Conservation (phyloP, 2,329 filamentous ascomycete species). For the Blastomyces silverae region DNA sequence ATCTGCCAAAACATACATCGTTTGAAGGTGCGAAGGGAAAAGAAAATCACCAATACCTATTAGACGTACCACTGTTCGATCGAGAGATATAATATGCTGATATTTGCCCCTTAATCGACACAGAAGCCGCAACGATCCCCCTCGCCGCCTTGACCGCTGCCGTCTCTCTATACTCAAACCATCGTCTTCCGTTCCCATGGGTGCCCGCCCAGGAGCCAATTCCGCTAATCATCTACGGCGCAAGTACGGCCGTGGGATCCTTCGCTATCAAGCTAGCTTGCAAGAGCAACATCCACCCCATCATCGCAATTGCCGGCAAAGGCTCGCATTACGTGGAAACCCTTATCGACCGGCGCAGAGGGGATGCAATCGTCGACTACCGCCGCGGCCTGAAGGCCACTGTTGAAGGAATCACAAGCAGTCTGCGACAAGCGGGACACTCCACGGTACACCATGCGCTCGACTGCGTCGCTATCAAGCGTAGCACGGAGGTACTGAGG, state of each 20-base stretch:
- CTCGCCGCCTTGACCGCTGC: slow-evolving; percentile 51
- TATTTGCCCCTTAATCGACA: background rate
- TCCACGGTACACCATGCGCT: slow-evolving; percentile 40
- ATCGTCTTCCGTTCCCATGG: slow-evolving; percentile 48
- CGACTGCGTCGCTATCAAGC: slow-evolving; percentile 53
- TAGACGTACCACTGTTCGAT: background rate
- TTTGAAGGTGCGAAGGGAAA: slow-evolving; percentile 44
- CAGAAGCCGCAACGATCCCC: slow-evolving; percentile 52
- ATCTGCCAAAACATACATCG: slow-evolving; percentile 44
- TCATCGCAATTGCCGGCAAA: slow-evolving; percentile 55
- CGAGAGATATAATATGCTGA: slow-evolving; percentile 4
- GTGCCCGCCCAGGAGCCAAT: slow-evolving; percentile 30
- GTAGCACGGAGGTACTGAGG: slow-evolving; percentile 42
- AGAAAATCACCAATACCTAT: background rate
- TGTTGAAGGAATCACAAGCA: slow-evolving; percentile 40
- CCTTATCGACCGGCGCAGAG: slow-evolving; percentile 49
- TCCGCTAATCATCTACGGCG: slow-evolving; percentile 46
- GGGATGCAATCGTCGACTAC: slow-evolving; percentile 56
- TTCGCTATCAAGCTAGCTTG: slow-evolving; percentile 53
- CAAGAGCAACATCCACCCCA: slow-evolving; percentile 53
- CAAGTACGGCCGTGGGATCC: slow-evolving; percentile 50
- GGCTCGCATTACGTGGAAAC: slow-evolving; percentile 47
- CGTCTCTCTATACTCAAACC: slow-evolving; percentile 45
- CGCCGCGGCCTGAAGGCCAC: slow-evolving; percentile 51
- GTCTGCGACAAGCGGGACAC: slow-evolving; percentile 34